phyloP scores from a whole-genome alignment of 805 yeast genomes.

The Candida wancherniae region DNA sequence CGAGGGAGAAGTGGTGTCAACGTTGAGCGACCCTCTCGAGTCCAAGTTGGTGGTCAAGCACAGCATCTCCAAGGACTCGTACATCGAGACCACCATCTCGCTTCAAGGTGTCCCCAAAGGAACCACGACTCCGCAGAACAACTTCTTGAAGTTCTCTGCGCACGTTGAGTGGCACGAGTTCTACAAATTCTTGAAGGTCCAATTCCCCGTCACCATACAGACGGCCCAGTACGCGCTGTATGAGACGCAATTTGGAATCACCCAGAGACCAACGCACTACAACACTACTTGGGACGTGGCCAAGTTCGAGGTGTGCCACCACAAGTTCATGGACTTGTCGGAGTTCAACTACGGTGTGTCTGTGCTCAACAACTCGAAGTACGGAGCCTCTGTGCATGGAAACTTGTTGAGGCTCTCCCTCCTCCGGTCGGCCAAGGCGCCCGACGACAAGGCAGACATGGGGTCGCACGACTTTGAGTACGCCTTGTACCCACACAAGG shows the following conservation, averaged over 20 bases:
- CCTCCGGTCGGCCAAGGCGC: conserved; percentile 87
- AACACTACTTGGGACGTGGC: conserved; percentile 97
- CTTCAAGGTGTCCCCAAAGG: conserved; percentile 58
- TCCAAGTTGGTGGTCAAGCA: conserved; percentile 62
- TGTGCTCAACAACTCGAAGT: conserved; percentile 76
- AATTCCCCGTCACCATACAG: conserved; percentile 83
- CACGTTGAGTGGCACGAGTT: conserved; percentile 82
- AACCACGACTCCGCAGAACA: conserved; percentile 28
- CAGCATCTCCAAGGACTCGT: conserved; percentile 51
- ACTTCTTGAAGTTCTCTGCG: conserved; percentile 33
- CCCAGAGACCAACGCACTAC: conserved; percentile 88
- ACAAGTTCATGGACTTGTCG: conserved; percentile 87
- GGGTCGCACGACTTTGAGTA: conserved; percentile 80
- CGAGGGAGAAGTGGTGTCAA: conserved; percentile 36
- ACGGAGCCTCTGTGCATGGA: conserved; percentile 94
- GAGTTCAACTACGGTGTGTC: conserved; percentile 86
- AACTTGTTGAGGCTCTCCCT: conserved; percentile 81
- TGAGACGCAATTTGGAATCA: conserved; percentile 92
- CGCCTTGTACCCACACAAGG: conserved; percentile 79
- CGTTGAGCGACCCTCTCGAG: conserved; percentile 52
- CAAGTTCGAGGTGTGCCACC: conserved; percentile 92
- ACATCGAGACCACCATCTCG: conserved; percentile 64
- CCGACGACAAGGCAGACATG: conserved; percentile 94
- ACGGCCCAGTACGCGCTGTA: conserved; percentile 69
- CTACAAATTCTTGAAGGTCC: conserved; percentile 86